Evolutionary conservation across 176 grass and related monocot genomes (phyloP), one percentile per base, ranked within the genome.

Genomic region (Saccharum officinarum): DNA sequence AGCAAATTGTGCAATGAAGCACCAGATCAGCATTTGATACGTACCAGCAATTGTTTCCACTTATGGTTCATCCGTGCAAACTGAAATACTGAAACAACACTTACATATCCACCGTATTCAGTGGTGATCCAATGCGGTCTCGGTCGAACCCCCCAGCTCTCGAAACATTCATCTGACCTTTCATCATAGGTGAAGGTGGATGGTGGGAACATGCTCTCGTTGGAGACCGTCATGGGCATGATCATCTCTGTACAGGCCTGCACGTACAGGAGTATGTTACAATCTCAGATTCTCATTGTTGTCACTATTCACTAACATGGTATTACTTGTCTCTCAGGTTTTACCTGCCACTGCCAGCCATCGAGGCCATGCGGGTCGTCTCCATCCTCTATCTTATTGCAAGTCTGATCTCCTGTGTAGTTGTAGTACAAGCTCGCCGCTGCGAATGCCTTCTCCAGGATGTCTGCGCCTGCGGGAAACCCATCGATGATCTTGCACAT

Each of bases 171-270:
- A 20, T 88, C 83, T 1, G 71, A 92, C 62, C 73, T 79, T 7
- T 90, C 93, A 14, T 94, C 75, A 41, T 92, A 98, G 72, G 34
- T 82, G 71, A 85, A 98, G 42, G 47, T 63, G 7, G 28, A 94
- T 52, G 91, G 81, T 4, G 92, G 88, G 77, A 99, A 96, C 93
- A 99, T 99, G 84, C 93, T 96, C 60, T 94, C 81, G 34, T 88
- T 94, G 23, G 97, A 90, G 44, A 71, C 33, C 0, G 67, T 80
- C 97, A 99, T 89, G 0, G 93, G 93, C 93, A 99, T 96, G 84
- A 99, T 71, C 97, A 99, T 99, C 86, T 99, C 93, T 72, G 97
- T 99, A 84, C 97, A 99, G 68, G 97, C 88, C 97, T 99, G 44
- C 59, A 26, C 10, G 10, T 23, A 54, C 1, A 91, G 1, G 30